Conservation (phyloP, 2,329 filamentous ascomycete species). For the Claviceps sp. region DNA sequence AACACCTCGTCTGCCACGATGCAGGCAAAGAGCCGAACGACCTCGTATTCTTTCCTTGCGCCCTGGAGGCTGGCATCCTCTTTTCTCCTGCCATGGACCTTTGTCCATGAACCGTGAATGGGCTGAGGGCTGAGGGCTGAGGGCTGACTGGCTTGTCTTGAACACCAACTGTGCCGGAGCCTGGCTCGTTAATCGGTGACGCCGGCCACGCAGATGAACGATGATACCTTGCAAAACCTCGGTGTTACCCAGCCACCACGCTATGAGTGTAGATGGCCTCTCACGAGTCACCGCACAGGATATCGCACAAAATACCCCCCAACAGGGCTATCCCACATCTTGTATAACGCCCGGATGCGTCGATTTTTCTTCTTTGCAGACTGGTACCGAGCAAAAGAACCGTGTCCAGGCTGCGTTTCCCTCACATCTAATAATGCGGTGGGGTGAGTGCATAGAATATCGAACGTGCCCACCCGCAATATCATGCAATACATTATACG, state of each 20-base stretch:
- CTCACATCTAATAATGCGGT: not conserved
- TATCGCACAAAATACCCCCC: not conserved
- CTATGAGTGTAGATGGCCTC: not conserved
- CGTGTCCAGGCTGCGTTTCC: not conserved
- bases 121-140: not conserved
- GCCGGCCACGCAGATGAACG: not conserved
- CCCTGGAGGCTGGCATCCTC: not conserved
- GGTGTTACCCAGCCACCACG: not conserved
- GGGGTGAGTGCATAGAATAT: not conserved
- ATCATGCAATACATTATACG: not conserved
- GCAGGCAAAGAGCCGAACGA: not conserved
- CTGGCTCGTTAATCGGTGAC: not conserved
- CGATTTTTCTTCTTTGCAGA: not conserved
- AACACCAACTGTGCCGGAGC: not conserved
- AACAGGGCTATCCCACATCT: not conserved
- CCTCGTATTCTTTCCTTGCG: not conserved
- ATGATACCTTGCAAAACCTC: not conserved
- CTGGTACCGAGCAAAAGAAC: conserved; percentile 5
- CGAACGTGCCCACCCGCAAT: not conserved
- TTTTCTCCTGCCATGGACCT: not conserved
- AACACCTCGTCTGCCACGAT: not conserved
- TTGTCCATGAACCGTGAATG: not conserved
- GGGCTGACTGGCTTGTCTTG: not conserved
- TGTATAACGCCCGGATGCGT: not conserved
- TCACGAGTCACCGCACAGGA: not conserved